phyloP scores from a whole-genome alignment of 202 grass and related monocot species.

The Bolboschoenoplectus hybrid region DNA sequence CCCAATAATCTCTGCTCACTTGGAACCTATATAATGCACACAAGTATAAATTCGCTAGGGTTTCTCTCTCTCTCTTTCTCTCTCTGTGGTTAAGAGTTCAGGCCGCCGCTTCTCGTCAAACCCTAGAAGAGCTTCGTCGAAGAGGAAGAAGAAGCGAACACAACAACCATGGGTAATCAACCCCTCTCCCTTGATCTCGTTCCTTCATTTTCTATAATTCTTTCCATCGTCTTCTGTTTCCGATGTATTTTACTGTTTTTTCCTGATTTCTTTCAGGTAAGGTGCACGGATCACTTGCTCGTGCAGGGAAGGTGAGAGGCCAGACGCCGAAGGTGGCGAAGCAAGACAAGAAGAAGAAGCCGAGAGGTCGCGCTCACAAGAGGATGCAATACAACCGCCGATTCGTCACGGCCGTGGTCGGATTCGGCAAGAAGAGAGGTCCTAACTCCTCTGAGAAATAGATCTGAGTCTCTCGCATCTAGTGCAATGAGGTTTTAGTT shows the following conservation, averaged over 20 bases:
- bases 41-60: not conserved
- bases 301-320: conserved; percentile 50
- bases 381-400: conserved; percentile 59
- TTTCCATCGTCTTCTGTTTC: not conserved
- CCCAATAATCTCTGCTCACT: not conserved
- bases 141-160: not conserved
- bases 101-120: conserved; percentile 19
- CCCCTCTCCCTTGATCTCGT: not conserved
- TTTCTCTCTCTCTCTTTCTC: not conserved
- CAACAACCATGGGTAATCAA: conserved; percentile 37
- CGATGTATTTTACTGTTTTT: not conserved
- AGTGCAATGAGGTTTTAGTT: conserved; percentile 31
- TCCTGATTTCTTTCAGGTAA: conserved; percentile 39
- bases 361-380: conserved; percentile 48
- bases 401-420: conserved; percentile 52
- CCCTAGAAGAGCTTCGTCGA: not conserved
- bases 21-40: not conserved
- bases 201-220: not conserved
- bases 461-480: not conserved
- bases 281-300: conserved; percentile 54
- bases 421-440: conserved; percentile 53
- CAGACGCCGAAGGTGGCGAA: conserved; percentile 55
- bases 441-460: conserved; percentile 57
- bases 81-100: not conserved
- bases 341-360: conserved; percentile 57